Evolutionary conservation across 202 grass and related monocot species (phyloP), one percentile per base, ranked within the genome.

Genomic region (Carex arenaria): DNA sequence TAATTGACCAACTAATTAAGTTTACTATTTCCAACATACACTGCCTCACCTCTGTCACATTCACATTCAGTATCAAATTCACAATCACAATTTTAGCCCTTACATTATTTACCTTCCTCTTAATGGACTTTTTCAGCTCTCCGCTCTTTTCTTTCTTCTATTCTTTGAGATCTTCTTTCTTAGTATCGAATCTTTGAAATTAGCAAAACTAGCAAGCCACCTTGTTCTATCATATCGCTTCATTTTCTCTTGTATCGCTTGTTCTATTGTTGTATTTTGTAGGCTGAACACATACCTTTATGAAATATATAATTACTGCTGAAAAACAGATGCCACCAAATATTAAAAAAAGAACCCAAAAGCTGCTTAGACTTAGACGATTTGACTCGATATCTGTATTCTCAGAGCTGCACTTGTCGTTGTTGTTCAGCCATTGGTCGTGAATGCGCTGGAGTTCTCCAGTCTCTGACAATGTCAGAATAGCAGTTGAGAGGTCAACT

Each of bases 311-410:
- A 1, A 89, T 32, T 2, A 98, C 90, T 11, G 90, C 82, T 0
- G 89, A 80, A 62, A 89, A 1, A 51, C 92, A 98, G 82, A 89
- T 70, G 15, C 89, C 67, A 43, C 87, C 90, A 61, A 89, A 91
- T 12, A 93, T 67, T 42, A 98, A 87, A 79, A 98, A 95, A 19
- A 95, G 92, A n/a, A 92, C 92, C 89, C 90, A 93, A 89, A 98
- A 98, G 80, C 89, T 98, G 60, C 82, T 72, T 7, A 98, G 82
- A 52, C 83, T 90, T 36, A 98, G 87, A 80, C 83, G 92, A 17
- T 69, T 93, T 67, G 89, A 85, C 70, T 72, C 89, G 43, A 81
- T 53, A 11, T 85, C 82, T 34, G 57, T 79, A 32, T 87, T 89
- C 34, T 88, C 89, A 3, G 83, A 61, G 71, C 78, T 56, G 78